Evolutionary conservation across 1,284 basidiomycete species (phyloP).

Genomic region (Pisolithus thermaeus): DNA sequence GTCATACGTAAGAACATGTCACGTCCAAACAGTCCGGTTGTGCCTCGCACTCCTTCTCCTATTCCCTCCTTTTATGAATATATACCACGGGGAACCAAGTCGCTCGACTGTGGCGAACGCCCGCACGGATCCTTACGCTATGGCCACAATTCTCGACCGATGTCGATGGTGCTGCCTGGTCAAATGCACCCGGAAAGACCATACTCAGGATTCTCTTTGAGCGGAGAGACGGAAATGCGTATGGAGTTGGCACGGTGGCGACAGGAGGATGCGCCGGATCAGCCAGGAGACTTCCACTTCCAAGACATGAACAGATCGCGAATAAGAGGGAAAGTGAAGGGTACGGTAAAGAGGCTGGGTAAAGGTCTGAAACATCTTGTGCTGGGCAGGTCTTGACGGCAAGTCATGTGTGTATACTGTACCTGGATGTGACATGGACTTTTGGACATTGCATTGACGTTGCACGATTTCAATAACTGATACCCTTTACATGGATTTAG

Average conservation of each 20-base stretch:
- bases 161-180: constrained; percentile 27
- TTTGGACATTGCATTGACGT: no score
- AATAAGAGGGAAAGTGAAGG: constrained; percentile 23
- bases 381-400: constrained; percentile 17
- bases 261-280: constrained; percentile 24
- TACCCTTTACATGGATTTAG: no score
- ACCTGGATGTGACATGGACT: not conserved
- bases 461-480: no score
- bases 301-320: constrained; percentile 21
- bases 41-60: constrained; percentile 22
- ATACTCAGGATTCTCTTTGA: constrained; percentile 45
- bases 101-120: constrained; percentile 28
- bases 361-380: constrained; percentile 39
- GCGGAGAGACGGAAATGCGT: constrained; percentile 52
- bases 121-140: constrained; percentile 9
- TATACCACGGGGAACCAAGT: constrained; percentile 23
- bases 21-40: constrained; percentile 31
- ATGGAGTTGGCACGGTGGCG: constrained; percentile 47
- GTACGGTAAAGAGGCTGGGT: constrained; percentile 37
- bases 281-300: constrained; percentile 26
- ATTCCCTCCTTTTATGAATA: constrained; percentile 23
- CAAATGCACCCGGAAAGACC: constrained; percentile 15
- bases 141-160: constrained; percentile 24
- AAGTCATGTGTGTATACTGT: not conserved
- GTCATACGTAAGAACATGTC: constrained; percentile 57